phyloP scores from a whole-genome alignment of 225 moss, liverwort and hornwort genomes.

The Pseudoscleropodium purum region DNA sequence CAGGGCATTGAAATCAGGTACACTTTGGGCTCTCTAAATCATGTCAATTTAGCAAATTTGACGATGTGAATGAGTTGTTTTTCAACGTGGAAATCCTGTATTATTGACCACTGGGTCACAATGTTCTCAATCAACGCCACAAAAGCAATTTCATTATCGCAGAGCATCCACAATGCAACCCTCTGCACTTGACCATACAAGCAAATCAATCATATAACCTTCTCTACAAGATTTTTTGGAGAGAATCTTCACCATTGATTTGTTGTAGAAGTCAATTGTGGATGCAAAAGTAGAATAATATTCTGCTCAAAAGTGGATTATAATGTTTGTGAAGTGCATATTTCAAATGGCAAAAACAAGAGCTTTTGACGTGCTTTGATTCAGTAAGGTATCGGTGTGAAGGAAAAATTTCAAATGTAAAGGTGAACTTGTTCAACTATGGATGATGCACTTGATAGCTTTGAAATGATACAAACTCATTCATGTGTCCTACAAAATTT shows the following conservation, averaged over 20 bases:
- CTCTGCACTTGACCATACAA: too few species aligned
- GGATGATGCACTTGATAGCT: not conserved
- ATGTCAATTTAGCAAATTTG: not conserved
- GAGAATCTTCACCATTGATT: not conserved
- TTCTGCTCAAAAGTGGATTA: not conserved
- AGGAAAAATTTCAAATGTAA: not conserved
- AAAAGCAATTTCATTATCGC: not conserved
- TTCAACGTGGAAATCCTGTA: not conserved
- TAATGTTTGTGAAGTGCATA: too few species aligned
- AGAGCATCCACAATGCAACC: not conserved
- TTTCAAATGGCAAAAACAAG: not conserved
- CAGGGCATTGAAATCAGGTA: not conserved
- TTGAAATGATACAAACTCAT: too few species aligned
- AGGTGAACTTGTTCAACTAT: not conserved
- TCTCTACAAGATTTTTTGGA: not conserved
- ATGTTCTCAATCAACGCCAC: not conserved
- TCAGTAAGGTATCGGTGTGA: accelerated
- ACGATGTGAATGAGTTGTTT: not conserved
- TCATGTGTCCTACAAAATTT: not conserved
- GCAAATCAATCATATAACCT: not conserved
- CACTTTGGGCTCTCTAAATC: not conserved
- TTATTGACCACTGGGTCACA: not conserved
- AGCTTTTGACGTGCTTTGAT: not conserved
- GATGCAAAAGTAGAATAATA: not conserved
- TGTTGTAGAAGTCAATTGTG: not conserved